Evolutionary conservation across 192 early-diverging fungal genomes (phyloP), one percentile per base, ranked within the genome.

Genomic region (Coemansia furcata): DNA sequence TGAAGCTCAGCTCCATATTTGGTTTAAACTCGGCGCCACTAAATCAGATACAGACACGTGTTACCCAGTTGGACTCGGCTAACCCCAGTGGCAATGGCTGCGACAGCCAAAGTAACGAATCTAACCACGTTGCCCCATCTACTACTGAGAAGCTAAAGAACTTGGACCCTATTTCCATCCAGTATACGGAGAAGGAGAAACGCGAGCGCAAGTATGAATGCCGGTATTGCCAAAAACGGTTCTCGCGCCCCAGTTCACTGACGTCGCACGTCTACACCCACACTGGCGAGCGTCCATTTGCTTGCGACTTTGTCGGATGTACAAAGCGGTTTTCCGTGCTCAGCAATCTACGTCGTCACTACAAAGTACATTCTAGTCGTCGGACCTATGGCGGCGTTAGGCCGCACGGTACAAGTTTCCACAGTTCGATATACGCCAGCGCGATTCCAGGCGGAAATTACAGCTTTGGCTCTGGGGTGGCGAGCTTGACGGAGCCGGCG

Each of bases 331-430:
- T 93, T 71, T 90, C 88, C 11, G 92, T 93, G 21, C 87, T 88
- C 52, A 91, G 90, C 62, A 93, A 93, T 42, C 87, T 92, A 69
- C 85, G 92, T 17, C 85, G 92, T 19, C 92, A 93, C 78, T 60
- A 68, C 42, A 66, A 72, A 15, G 79, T 81, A 19, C 79, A 81
- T 26, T 52, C 72, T 10, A 67, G 69, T 15, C 46, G 63, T 40
- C 54, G 54, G 5, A 40, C 32, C 14, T 47, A 44, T 36, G 42
- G 50, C 19, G 49, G 50, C 32, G 42, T 15, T 30, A 49, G 49
- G 23, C 61, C 30, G 29, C 30, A 33, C 10, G 35, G 5, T 32
- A 30, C 29, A 17, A 57, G 54, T 15, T 57, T 63, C 38, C 61
- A 43, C 61, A 46, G 61, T 15, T 39, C 61, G 11, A 46, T 43